Evolutionary conservation across 2,329 filamentous ascomycete genomes (phyloP), one percentile per base, ranked within the genome.

Genomic region (Bertia moriformis): DNA sequence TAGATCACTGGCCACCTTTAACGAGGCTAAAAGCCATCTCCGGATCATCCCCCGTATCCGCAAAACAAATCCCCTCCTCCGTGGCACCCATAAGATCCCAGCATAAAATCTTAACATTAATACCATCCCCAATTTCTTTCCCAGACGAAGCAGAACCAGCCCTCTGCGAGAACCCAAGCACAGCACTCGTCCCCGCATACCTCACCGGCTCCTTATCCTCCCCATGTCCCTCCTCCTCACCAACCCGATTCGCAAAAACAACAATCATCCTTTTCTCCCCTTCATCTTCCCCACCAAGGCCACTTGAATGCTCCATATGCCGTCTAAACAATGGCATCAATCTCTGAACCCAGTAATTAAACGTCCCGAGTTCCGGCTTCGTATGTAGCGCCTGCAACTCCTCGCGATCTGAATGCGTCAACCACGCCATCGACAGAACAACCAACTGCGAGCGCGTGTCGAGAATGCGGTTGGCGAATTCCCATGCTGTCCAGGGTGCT

Each of bases 381-480:
- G 7, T 15, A 7, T 13, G 7, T 14, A 67, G 54, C 4, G 52
- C 46, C 15, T 55, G 52, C 19, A 75, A 50, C 42, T 72, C 69
- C 18, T 65, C 60, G 2, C 62, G 58, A 18, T 57, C 53, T 18
- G 73, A 52, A 19, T 61, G 51, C 14, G 70, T 73, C 18, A 78
- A 51, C 74, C 74, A 80, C 1, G 75, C 75, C 70, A 78, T 78
- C n/a, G 62, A 67, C 14, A 79, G 48, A 39, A 77, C 63, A 3
- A 78, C 64, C 17, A 78, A 49, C 37, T 63, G 61, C 0, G 68
- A 62, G 12, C 60, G 50, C 1, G 60, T 57, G 30, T 60, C 51
- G 4, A 74, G 52, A 19, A 70, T 69, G 14, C 67, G 63, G 38
- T 59, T 68, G 1, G 72, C 71, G 45, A 80, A 78, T 48, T 80